phyloP scores from a whole-genome alignment of 1,284 basidiomycete species.

The Caloboletus firmus region DNA sequence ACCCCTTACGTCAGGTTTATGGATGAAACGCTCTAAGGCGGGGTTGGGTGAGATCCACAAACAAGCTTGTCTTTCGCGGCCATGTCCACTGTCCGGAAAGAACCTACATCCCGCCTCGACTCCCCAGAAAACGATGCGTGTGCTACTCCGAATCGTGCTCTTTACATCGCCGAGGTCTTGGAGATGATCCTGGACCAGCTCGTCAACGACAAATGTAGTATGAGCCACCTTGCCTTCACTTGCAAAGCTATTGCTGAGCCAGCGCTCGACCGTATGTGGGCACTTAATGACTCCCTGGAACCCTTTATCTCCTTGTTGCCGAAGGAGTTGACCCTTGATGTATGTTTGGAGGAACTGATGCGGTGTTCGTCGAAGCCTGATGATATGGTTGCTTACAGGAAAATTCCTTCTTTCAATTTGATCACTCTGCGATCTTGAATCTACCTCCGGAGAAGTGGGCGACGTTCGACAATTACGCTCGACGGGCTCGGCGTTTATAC shows the following conservation, averaged over 20 bases:
- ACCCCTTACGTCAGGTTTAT: slow-evolving; percentile 15
- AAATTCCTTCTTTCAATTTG: slow-evolving; percentile 22
- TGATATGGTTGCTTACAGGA: slow-evolving; percentile 13
- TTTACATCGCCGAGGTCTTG: slow-evolving; percentile 27
- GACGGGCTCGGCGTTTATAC: slow-evolving; percentile 23
- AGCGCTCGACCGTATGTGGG: slow-evolving; percentile 31
- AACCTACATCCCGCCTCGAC: not conserved
- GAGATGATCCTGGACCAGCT: slow-evolving; percentile 31
- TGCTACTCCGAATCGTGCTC: slow-evolving; percentile 4
- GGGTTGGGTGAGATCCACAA: not conserved
- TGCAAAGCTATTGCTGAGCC: slow-evolving; percentile 33
- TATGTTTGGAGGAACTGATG: slow-evolving; percentile 7
- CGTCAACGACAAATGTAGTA: slow-evolving; percentile 19
- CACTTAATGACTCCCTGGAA: slow-evolving; percentile 27
- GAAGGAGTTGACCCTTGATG: slow-evolving; percentile 22
- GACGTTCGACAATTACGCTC: slow-evolving; percentile 27
- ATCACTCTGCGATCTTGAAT: slow-evolving; percentile 3
- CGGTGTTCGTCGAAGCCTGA: slow-evolving; percentile 5
- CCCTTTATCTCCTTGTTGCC: slow-evolving; percentile 26
- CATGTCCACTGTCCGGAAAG: slow-evolving; percentile 8
- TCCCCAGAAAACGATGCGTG: not conserved
- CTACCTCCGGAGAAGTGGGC: slow-evolving; percentile 21
- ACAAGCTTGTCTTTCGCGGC: not conserved
- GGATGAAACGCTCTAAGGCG: not conserved
- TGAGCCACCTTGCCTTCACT: slow-evolving; percentile 26